Base-by-base conservation (phyloP, 768 basidiomycete species). In the Pisolithus marmoratus region DNA sequence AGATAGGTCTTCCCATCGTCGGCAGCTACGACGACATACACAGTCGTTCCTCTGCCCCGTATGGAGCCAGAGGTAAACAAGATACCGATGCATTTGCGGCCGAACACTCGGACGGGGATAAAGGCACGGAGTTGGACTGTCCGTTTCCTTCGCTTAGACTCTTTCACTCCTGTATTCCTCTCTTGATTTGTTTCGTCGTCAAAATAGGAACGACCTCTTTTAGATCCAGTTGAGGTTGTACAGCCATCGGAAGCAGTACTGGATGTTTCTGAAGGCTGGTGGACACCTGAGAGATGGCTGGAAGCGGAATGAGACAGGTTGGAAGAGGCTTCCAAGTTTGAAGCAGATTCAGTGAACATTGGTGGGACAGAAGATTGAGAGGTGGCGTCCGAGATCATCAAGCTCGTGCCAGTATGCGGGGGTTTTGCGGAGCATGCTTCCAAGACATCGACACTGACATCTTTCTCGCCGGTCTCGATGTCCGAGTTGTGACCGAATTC, bases 41-140 rank as follows among this genome's bases (percentile, higher is more conserved):
- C n/a, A n/a, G n/a, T n/a, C n/a, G n/a, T n/a, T 19, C 49, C 49
- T 5, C 53, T 27, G 8, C 59, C 55, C 26, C 58, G 54, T 41
- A 60, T 48, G 1, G 54, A 60, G 20, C 54, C 8, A 0, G 49
- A 2, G 7, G 49, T 56, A 8, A 54, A 59, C 38, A 59, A 20
- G 5, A 57, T 46, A 0, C 54, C 52, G 2, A 49, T 4, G 40
- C 50, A 54, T 4, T 23, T 2, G 37, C 50, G 7, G 0, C 53
- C 51, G 12, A 55, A 52, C 37, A 52, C 56, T 8, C n/a, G 2
- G 14, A 46, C 5, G 0, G 58, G 55, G 11, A 34, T 24, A 27
- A 48, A 53, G 7, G 50, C 34, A 3, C 3, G 17, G 12, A 29
- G 5, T 8, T 26, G 11, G 27, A 42, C n/a, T 23, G 29, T 29